Evolutionary conservation across 805 yeast species (phyloP).

Genomic region (Candida anglica): DNA sequence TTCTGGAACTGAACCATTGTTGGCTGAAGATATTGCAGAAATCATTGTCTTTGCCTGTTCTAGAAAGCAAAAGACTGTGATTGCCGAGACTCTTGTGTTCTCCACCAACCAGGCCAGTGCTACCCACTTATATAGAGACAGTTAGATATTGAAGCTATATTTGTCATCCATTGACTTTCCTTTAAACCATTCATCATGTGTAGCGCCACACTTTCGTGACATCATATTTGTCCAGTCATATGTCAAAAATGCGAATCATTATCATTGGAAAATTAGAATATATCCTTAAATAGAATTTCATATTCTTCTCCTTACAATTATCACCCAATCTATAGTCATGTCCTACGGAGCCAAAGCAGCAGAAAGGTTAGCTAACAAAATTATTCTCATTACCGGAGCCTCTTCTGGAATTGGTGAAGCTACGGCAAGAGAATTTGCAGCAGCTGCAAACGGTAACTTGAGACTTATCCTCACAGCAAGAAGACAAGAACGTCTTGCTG

Average conservation of each 20-base stretch:
- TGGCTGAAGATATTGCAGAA: slow-evolving; percentile 74
- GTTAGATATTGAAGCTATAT: too few relatives aligned
- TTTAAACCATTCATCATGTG: too few relatives aligned
- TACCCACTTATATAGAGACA: slow-evolving; percentile 45
- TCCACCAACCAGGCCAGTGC: slow-evolving; percentile 85
- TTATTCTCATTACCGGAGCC: slow-evolving; percentile 37
- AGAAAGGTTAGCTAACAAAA: slow-evolving; percentile 34
- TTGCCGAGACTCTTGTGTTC: slow-evolving; percentile 80
- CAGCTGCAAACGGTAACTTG: slow-evolving; percentile 34
- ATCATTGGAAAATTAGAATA: too few relatives aligned
- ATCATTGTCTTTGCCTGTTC: slow-evolving; percentile 62
- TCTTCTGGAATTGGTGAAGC: slow-evolving; percentile 43
- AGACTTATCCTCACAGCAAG: slow-evolving; percentile 36
- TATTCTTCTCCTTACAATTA: neutral
- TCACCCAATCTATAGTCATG: slow-evolving; percentile 15
- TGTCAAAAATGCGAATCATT: too few relatives aligned
- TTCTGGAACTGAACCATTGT: slow-evolving; percentile 63
- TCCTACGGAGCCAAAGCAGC: slow-evolving; percentile 35
- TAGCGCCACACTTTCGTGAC: too few relatives aligned
- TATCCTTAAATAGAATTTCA: too few relatives aligned
- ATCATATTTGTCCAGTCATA: too few relatives aligned
- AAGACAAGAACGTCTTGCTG: slow-evolving; percentile 24
- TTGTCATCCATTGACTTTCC: too few relatives aligned
- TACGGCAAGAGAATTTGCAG: slow-evolving; percentile 35
- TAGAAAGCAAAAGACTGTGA: slow-evolving; percentile 66